Evolutionary conservation across 306 rosid species (phyloP).

Genomic region (Trifolium repens): DNA sequence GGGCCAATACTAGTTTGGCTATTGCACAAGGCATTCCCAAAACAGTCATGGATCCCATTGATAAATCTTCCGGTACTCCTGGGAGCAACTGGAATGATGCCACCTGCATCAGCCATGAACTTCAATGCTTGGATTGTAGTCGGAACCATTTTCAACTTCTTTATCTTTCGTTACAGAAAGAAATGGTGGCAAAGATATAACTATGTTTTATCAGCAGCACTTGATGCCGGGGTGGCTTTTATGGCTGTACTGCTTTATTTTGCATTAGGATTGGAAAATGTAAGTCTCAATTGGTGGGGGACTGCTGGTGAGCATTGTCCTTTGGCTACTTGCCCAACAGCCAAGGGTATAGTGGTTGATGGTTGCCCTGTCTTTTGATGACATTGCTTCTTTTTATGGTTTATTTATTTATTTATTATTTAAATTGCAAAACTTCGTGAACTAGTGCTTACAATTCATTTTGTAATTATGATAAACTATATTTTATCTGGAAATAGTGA

Average conservation of each 20-base stretch:
- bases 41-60: constrained; percentile 70
- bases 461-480: background rate
- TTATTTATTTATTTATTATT: background rate
- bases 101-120: constrained; percentile 76
- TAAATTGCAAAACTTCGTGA: background rate
- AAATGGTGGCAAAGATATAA: constrained; percentile 87
- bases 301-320: constrained; percentile 74
- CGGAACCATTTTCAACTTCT: constrained; percentile 75
- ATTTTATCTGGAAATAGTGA: background rate
- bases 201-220: constrained; percentile 77
- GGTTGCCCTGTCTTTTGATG: constrained; percentile 61
- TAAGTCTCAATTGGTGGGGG: constrained; percentile 77
- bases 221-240: constrained; percentile 84
- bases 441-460: background rate
- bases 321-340: constrained; percentile 67
- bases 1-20: constrained; percentile 22
- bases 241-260: constrained; percentile 71
- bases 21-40: constrained; percentile 63
- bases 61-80: constrained; percentile 81
- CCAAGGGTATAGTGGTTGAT: constrained; percentile 60
- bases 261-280: constrained; percentile 55
- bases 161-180: constrained; percentile 68
- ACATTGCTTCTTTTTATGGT: background rate
- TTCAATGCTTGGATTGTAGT: constrained; percentile 67
- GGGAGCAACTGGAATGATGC: constrained; percentile 78